Percentiles rank a stretch among this genome's conserved stretches.
phyloP scores from a whole-genome alignment of 2,329 filamentous ascomycete genomes.

The Aspergillus pseudoterreus region DNA sequence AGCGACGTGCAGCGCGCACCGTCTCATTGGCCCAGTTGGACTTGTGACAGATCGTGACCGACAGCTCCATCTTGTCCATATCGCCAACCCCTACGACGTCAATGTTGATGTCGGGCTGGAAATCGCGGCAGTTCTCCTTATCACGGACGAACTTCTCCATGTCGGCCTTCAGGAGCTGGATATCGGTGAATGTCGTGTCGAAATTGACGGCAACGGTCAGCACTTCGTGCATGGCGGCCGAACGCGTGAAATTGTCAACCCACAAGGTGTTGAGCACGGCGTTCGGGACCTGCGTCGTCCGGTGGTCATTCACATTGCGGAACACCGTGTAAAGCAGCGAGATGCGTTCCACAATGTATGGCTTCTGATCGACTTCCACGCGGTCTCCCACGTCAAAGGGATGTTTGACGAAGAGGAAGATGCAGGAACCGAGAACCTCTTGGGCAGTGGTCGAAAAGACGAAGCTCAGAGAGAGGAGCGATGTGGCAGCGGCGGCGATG shows the following conservation, averaged over 20 bases:
- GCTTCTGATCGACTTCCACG: constrained; percentile 68
- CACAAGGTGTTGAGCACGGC: constrained; percentile 88
- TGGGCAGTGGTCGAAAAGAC: constrained; percentile 89
- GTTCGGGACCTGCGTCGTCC: constrained; percentile 80
- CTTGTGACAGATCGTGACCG: constrained; percentile 85
- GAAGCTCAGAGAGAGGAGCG: constrained; percentile 92
- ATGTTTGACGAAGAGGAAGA: constrained; percentile 98
- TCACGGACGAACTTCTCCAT: constrained; percentile 80
- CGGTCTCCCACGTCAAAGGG: constrained; percentile 95
- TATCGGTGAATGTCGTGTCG: constrained; percentile 83
- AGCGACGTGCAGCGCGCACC: constrained; percentile 74
- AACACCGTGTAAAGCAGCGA: constrained; percentile 92
- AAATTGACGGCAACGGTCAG: constrained; percentile 77
- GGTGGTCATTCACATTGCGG: constrained; percentile 75
- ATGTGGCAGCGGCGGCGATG: constrained; percentile 83
- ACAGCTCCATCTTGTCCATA: constrained; percentile 82
- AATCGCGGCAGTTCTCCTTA: constrained; percentile 85
- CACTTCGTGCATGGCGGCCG: constrained; percentile 85
- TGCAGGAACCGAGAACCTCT: constrained; percentile 95
- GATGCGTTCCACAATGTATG: constrained; percentile 86
- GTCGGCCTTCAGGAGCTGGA: constrained; percentile 78
- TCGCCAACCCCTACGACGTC: constrained; percentile 75
- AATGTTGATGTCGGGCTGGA: constrained; percentile 77
- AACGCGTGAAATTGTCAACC: constrained; percentile 91
- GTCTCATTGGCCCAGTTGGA: constrained; percentile 87